Evolutionary conservation across 495 filamentous ascomycete species (phyloP).

Genomic region (Pseudoneurospora amorphoporcata): DNA sequence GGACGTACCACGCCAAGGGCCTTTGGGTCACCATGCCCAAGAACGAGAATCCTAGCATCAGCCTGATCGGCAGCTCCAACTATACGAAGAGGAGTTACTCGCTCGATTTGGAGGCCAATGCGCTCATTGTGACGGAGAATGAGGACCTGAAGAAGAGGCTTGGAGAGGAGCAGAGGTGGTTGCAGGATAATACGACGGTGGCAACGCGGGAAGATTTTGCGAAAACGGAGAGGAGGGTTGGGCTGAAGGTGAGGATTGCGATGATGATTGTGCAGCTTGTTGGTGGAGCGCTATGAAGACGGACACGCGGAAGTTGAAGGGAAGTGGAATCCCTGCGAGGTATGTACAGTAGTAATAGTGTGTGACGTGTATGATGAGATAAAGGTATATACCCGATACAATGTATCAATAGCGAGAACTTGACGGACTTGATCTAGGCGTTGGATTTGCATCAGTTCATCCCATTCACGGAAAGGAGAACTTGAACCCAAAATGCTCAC

Average conservation of each 20-base stretch:
- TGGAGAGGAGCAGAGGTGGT: constrained; percentile 65
- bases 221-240: constrained; percentile 69
- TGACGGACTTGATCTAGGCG: not conserved
- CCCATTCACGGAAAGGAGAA: not conserved
- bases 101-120: constrained; percentile 81
- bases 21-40: constrained; percentile 76
- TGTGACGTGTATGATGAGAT: constrained; percentile 2
- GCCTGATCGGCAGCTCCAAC: constrained; percentile 82
- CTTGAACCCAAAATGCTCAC: not conserved
- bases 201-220: constrained; percentile 68
- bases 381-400: constrained; percentile 7
- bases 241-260: constrained; percentile 73
- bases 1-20: constrained; percentile 98
- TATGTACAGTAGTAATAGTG: not conserved
- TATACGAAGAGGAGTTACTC: constrained; percentile 91
- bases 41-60: constrained; percentile 56
- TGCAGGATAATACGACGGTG: constrained; percentile 58
- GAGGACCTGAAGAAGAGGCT: constrained; percentile 59
- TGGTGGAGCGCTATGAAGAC: constrained; percentile 52
- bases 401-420: not conserved
- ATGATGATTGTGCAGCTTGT: constrained; percentile 80
- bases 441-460: not conserved
- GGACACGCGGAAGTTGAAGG: not conserved
- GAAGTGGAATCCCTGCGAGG: not conserved
- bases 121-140: constrained; percentile 73